Evolutionary conservation across 495 filamentous ascomycete genomes (phyloP), one percentile per base, ranked within the genome.

Genomic region (Cudoniella acicularis): DNA sequence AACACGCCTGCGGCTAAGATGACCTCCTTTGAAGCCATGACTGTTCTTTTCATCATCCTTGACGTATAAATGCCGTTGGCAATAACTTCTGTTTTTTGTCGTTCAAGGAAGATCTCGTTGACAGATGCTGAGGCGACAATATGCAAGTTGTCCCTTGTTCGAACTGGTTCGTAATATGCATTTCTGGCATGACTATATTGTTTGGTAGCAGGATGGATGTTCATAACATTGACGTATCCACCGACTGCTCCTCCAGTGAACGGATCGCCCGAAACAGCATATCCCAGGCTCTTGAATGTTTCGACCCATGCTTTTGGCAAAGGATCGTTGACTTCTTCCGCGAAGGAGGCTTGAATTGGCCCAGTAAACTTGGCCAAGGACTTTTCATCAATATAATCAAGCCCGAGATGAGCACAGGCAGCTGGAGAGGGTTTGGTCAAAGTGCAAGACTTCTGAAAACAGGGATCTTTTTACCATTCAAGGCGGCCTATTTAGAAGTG

Each of bases 1-100:
- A 83, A 83, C 1, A 75, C 66, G 24, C 86, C 86, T 9, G 75
- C 85, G n/a, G 84, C 69, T 9, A 90, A 52, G 57, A 90, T 84
- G 45, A 90, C 82, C 64, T 89, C 85, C 22, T 76, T 73, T 1
- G 75, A 75, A 0, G 80, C 83, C 1, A 62, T 65, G 8, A 73
- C 81, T n/a, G 67, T 74, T 56, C 41, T 43, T 56, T 9, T 41
- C 27, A 11, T 41, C 53, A 18, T 56, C 41, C 23, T 56, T 56
- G 8, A 41, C 45, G 36, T n/a, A 16, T 43, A 18, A 3, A 24
- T 6, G 36, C 41, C 40, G 3, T 47, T 36, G 13, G 30, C 30
- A 36, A 36, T 13, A 36, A 36, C 50, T 3, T 30, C 50, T 6
- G 4, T 55, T 36, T 75, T 65, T 36, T 36, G 30, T 4, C 30